These are phyloP conservation scores for Peniophora sp. DNA, from an alignment of 1,284 basidiomycete genomes.

Conservation along the genomic window DNA sequence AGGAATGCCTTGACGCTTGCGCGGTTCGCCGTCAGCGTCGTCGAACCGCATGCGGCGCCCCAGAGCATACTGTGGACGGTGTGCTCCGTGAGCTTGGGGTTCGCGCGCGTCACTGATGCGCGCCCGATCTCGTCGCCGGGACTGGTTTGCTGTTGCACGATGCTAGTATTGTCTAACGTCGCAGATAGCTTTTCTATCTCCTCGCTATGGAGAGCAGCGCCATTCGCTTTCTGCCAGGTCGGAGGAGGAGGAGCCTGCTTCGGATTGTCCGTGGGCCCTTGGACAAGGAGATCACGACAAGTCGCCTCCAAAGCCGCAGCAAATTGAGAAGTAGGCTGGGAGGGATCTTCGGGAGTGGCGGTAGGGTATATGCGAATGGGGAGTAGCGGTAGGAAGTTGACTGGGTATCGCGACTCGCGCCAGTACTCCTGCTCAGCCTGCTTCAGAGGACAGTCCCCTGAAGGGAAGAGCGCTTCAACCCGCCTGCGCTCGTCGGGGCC, in stretches of 20 bases:
- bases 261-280: background rate
- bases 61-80: slow-evolving; percentile 63
- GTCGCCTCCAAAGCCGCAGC: background rate
- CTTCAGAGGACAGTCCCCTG: slow-evolving; percentile 9
- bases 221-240: background rate
- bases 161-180: background rate
- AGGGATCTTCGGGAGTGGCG: slow-evolving; percentile 12
- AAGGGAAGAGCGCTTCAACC: slow-evolving; percentile 46
- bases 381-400: slow-evolving; percentile 40
- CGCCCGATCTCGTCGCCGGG: slow-evolving; percentile 34
- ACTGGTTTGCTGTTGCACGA: slow-evolving; percentile 2
- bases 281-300: slow-evolving; percentile 1
- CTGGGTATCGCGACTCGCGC: slow-evolving; percentile 52
- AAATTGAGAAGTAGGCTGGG: background rate
- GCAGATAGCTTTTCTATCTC: too few species aligned
- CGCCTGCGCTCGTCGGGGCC: slow-evolving; percentile 54
- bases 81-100: slow-evolving; percentile 56
- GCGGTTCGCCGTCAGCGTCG: slow-evolving; percentile 75
- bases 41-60: slow-evolving; percentile 67
- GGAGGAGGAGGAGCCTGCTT: background rate
- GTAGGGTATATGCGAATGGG: slow-evolving; percentile 43
- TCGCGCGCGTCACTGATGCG: slow-evolving; percentile 45
- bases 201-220: background rate
- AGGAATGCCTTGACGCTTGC: slow-evolving; percentile 70
- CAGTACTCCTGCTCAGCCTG: slow-evolving; percentile 44